Evolutionary conservation across 495 filamentous ascomycete species (phyloP).

Genomic region (Echria macrotheca): DNA sequence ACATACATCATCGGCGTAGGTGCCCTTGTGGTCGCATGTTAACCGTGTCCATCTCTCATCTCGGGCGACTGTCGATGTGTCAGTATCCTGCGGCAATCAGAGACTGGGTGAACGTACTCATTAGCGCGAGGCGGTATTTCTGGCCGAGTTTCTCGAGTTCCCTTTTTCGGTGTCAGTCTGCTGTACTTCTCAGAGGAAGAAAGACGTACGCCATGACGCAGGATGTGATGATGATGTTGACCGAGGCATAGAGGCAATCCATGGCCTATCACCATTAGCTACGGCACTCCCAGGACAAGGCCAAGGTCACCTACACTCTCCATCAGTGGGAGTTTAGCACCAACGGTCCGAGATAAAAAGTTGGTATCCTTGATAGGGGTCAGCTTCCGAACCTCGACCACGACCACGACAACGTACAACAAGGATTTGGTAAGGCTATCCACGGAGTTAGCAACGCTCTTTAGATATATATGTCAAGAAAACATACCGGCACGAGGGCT

Average conservation of each 20-base stretch:
- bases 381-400: too few species aligned
- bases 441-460: conserved; percentile 6
- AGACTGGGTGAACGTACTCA: conserved; percentile 27
- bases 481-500: conserved; percentile 61
- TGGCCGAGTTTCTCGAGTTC: conserved; percentile 75
- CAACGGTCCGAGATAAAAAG: conserved; percentile 87
- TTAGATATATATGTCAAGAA: not conserved
- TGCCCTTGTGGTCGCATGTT: conserved; percentile 81
- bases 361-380: conserved; percentile 69
- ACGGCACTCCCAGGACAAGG: not conserved
- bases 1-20: conserved; percentile 77
- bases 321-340: conserved; percentile 81
- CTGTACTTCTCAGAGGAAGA: too few species aligned
- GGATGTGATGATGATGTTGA: conserved; percentile 63
- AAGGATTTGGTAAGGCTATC: conserved; percentile 28
- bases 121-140: conserved; percentile 81
- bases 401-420: conserved; percentile 21
- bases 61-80: conserved; percentile 59
- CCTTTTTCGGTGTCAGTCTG: too few species aligned
- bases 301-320: conserved; percentile 44
- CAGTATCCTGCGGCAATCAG: not conserved
- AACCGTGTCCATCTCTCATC: conserved; percentile 85
- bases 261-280: conserved; percentile 38
- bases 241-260: conserved; percentile 68
- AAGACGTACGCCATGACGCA: conserved; percentile 49